These are phyloP conservation scores for Dothideomycetidae sp. DNA, from an alignment of 2,329 filamentous ascomycete species.

Conservation along the genomic window DNA sequence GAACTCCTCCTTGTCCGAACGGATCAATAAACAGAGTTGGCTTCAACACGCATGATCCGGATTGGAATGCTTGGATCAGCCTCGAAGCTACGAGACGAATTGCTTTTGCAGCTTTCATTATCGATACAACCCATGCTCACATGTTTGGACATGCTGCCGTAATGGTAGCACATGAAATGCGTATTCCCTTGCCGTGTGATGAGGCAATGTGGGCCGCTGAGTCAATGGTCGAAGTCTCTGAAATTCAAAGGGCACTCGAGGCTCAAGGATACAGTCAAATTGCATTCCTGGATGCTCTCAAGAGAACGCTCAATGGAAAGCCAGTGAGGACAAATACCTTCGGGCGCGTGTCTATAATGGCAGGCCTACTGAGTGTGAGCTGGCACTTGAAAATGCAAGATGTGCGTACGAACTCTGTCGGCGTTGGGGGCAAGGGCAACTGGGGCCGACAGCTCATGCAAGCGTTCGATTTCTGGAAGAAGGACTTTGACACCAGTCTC, in stretches of 20 bases:
- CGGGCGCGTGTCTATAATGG: conserved; percentile 85
- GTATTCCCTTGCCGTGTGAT: conserved; percentile 79
- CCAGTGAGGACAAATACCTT: conserved; percentile 85
- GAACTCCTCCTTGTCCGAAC: conserved; percentile 39
- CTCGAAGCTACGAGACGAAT: conserved; percentile 80
- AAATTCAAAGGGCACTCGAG: conserved; percentile 66
- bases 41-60: conserved; percentile 62
- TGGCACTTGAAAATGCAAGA: conserved; percentile 98
- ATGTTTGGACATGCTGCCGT: conserved; percentile 97
- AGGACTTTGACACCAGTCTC: conserved; percentile 74
- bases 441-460: conserved; percentile 76
- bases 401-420: conserved; percentile 77
- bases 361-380: conserved; percentile 78
- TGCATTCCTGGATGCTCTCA: conserved; percentile 81
- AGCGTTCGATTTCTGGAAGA: conserved; percentile 88
- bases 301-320: conserved; percentile 73
- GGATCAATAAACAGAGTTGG: conserved; percentile 30
- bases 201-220: conserved; percentile 85
- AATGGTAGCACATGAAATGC: conserved; percentile 94
- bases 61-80: conserved; percentile 93
- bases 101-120: conserved; percentile 85
- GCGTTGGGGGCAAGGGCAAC: conserved; percentile 74
- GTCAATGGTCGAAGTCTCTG: conserved; percentile 70
- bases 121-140: conserved; percentile 90
- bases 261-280: conserved; percentile 72